Conservation (phyloP, 2,329 filamentous ascomycete species). For the Reticulascus tulasneorum region DNA sequence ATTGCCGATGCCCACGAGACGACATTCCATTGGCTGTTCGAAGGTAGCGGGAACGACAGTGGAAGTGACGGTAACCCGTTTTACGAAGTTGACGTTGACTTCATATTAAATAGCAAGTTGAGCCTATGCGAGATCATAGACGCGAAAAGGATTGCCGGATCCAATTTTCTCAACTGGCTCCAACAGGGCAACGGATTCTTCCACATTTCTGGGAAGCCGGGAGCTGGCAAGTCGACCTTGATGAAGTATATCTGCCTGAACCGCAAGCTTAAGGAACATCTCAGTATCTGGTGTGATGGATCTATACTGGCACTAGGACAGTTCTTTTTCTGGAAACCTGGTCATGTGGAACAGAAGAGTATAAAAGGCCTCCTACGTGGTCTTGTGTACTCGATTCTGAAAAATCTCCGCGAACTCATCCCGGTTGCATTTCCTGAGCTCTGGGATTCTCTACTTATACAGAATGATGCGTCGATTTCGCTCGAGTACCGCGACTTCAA, state of each 20-base stretch:
- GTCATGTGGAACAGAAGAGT: not conserved
- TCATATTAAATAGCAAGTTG: no score
- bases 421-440: not conserved
- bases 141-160: no score
- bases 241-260: conserved; percentile 30
- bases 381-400: not conserved
- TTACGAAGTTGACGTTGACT: no score
- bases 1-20: no score
- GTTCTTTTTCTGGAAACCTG: conserved; percentile 2
- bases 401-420: not conserved
- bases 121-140: no score
- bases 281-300: conserved; percentile 9
- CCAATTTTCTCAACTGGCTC: conserved; percentile 24
- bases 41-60: no score
- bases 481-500: no score
- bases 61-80: no score
- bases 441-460: no score
- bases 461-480: no score
- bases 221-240: conserved; percentile 38
- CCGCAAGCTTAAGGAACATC: conserved; percentile 6
- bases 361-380: not conserved
- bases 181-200: conserved; percentile 17
- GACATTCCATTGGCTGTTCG: no score
- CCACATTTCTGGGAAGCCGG: conserved; percentile 35
- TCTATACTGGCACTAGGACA: no score